Conservation (phyloP, 352 stramenopile species). For the Hyaloperonospora brassicae region DNA sequence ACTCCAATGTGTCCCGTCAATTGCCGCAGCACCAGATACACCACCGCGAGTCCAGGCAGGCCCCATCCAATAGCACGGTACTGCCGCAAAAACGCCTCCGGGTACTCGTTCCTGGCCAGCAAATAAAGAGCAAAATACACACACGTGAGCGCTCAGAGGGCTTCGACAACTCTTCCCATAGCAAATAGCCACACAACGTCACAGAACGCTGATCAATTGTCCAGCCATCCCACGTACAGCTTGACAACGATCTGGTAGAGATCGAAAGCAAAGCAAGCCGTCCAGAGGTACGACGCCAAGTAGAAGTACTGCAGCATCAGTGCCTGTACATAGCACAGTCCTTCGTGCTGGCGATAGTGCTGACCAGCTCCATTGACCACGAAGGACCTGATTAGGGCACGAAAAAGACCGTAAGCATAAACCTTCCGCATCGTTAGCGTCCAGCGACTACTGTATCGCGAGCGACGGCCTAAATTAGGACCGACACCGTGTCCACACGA, state of each 20-base stretch:
- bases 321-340: slow-evolving; percentile 59
- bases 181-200: background rate
- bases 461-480: background rate
- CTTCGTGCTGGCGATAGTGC: slow-evolving; percentile 38
- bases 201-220: background rate
- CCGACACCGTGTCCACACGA: slow-evolving; percentile 3
- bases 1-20: slow-evolving; percentile 64
- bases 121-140: too few species aligned
- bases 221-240: slow-evolving; percentile 19
- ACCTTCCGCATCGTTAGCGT: background rate
- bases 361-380: slow-evolving; percentile 42
- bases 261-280: slow-evolving; percentile 77
- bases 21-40: slow-evolving; percentile 56
- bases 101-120: slow-evolving; percentile 56
- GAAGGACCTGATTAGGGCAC: slow-evolving; percentile 33
- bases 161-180: background rate
- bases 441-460: background rate
- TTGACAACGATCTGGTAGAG: slow-evolving; percentile 84
- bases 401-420: background rate
- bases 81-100: slow-evolving; percentile 47
- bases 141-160: background rate
- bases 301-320: slow-evolving; percentile 75
- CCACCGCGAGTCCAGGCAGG: slow-evolving; percentile 40
- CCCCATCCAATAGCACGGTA: slow-evolving; percentile 67
- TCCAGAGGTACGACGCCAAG: slow-evolving; percentile 79